phyloP scores from a whole-genome alignment of 2,329 filamentous ascomycete genomes.

The Trichoderma asperellum region DNA sequence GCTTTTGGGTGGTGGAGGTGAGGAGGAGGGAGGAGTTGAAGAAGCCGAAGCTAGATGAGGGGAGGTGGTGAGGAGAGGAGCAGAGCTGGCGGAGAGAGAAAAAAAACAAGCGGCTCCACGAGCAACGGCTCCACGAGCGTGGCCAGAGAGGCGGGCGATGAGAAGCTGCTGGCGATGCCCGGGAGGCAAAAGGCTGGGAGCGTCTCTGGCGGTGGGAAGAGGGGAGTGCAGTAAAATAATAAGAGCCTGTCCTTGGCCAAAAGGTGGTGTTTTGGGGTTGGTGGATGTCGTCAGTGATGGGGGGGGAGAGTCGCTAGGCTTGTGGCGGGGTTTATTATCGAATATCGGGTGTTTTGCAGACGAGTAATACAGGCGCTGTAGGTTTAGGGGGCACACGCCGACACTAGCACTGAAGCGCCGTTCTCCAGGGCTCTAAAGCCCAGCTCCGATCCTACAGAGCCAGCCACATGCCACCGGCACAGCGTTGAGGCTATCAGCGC shows the following conservation, averaged over 20 bases:
- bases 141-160: conserved; percentile 15
- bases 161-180: conserved; percentile 23
- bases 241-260: conserved; percentile 28
- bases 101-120: conserved; percentile 26
- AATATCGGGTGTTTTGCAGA: conserved; percentile 8
- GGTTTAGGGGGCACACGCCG: background rate
- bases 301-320: conserved; percentile 33
- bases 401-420: background rate
- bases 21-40: conserved; percentile 5
- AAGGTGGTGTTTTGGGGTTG: conserved; percentile 35
- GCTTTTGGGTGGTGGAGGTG: conserved; percentile 12
- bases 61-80: conserved; percentile 27
- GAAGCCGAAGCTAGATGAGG: background rate
- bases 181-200: background rate
- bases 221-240: conserved; percentile 16
- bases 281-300: conserved; percentile 46
- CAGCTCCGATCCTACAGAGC: background rate
- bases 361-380: background rate
- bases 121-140: conserved; percentile 5
- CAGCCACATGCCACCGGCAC: background rate
- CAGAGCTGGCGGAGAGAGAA: conserved; percentile 12
- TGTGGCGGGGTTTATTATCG: conserved; percentile 38
- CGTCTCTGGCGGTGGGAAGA: conserved; percentile 24
- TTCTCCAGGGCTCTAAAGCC: background rate
- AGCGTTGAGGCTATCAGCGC: background rate